These are phyloP conservation scores for Saussurea involucrata DNA, from an alignment of 129 eudicot genomes.

Conservation along the genomic window DNA sequence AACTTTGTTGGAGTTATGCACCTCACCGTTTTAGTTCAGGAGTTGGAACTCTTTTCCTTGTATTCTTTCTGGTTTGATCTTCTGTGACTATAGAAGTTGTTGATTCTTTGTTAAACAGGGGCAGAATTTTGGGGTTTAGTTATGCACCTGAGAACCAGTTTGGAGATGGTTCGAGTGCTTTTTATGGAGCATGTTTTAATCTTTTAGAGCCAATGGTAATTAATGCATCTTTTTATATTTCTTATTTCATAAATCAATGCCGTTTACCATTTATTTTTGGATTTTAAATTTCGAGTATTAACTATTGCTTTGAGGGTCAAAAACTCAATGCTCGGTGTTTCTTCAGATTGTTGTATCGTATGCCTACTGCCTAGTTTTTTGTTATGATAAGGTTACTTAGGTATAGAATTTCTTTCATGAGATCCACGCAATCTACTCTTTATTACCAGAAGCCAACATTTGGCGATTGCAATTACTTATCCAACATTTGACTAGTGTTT, in stretches of 20 bases:
- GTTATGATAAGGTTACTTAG: neutral
- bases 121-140: conserved; percentile 3
- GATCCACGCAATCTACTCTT: neutral
- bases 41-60: conserved; percentile 5
- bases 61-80: conserved; percentile 6
- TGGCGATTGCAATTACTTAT: neutral
- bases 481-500: too few species aligned
- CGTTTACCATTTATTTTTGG: neutral
- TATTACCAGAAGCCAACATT: neutral
- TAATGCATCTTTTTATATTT: neutral
- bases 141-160: neutral
- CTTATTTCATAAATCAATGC: neutral
- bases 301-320: neutral
- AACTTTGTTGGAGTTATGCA: conserved; percentile 19
- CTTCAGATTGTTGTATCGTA: neutral
- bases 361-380: neutral
- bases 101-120: neutral
- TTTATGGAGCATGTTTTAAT: neutral
- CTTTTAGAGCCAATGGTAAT: neutral
- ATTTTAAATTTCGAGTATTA: neutral
- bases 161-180: too few species aligned
- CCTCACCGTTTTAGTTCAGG: conserved; percentile 3
- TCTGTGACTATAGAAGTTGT: neutral
- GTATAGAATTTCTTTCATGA: neutral
- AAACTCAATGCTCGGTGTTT: neutral